phyloP scores from a whole-genome alignment of 192 early-diverging fungal genomes.

The Entomortierella beljakovae region DNA sequence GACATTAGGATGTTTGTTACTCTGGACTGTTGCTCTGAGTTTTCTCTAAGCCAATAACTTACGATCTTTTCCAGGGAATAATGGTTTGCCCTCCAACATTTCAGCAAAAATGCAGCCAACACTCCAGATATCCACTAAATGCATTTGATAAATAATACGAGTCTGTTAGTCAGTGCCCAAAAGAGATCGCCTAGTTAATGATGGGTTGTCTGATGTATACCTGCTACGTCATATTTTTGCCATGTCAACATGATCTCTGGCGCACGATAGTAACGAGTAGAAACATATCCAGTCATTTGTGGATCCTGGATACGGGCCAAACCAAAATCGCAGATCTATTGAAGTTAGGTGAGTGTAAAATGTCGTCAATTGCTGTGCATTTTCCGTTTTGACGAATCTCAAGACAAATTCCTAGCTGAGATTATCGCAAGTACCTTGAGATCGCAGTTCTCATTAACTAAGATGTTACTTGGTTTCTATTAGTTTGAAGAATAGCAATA shows the following conservation, averaged over 20 bases:
- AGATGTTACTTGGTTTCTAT: conserved; percentile 87
- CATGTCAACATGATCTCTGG: conserved; percentile 99
- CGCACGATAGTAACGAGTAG: conserved; percentile 98
- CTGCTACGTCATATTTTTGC: conserved; percentile 96
- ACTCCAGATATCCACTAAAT: conserved; percentile 92
- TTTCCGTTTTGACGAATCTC: background rate
- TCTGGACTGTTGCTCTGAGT: too few relatives aligned
- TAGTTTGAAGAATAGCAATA: background rate
- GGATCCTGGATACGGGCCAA: conserved; percentile 94
- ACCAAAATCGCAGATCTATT: conserved; percentile 93
- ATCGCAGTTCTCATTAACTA: conserved; percentile 98
- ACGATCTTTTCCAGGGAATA: conserved; percentile 97
- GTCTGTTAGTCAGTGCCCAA: background rate
- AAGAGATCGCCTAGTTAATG: too few relatives aligned
- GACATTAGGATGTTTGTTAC: too few relatives aligned
- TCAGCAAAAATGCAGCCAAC: conserved; percentile 95
- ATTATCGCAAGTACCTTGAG: conserved; percentile 68
- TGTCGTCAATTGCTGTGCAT: background rate
- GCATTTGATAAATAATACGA: background rate
- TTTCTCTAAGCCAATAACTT: conserved; percentile 48
- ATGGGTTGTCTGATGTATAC: conserved; percentile 20
- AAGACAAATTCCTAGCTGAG: background rate
- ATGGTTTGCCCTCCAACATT: conserved; percentile 94
- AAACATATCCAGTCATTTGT: conserved; percentile 98
- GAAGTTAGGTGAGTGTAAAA: background rate